These are phyloP conservation scores for Candida montana DNA, from an alignment of 805 yeast genomes.

Conservation along the genomic window DNA sequence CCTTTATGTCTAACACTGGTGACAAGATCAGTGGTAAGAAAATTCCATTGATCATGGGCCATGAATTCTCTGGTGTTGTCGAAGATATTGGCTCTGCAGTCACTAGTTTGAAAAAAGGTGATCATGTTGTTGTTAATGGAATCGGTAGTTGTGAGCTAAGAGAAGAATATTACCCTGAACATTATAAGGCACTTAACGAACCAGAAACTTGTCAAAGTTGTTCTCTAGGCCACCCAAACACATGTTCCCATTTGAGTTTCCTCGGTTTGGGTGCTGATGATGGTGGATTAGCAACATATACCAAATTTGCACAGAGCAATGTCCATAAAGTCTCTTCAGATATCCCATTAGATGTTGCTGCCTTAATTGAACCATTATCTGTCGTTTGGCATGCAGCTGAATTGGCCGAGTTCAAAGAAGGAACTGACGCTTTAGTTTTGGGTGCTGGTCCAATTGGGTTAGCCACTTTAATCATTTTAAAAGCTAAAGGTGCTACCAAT, in stretches of 20 bases:
- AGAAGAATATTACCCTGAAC: constrained; percentile 23
- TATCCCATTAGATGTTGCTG: constrained; percentile 48
- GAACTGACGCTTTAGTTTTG: constrained; percentile 43
- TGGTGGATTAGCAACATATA: constrained; percentile 43
- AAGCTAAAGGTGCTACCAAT: constrained; percentile 42
- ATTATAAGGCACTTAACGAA: constrained; percentile 9
- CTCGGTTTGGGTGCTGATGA: constrained; percentile 45
- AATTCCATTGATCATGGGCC: constrained; percentile 56
- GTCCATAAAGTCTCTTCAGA: constrained; percentile 34
- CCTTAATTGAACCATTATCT: constrained; percentile 51
- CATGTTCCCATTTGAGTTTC: constrained; percentile 39
- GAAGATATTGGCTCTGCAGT: constrained; percentile 48
- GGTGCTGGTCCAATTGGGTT: constrained; percentile 65
- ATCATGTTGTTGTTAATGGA: constrained; percentile 50
- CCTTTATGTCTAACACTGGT: constrained; percentile 47
- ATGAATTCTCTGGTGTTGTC: constrained; percentile 57
- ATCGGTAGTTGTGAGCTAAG: constrained; percentile 40
- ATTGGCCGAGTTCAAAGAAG: constrained; percentile 38
- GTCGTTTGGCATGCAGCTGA: constrained; percentile 57
- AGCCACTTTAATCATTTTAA: constrained; percentile 48
- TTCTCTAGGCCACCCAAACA: constrained; percentile 38
- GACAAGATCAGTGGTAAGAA: constrained; percentile 29
- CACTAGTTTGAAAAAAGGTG: constrained; percentile 45
- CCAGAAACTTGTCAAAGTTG: constrained; percentile 39
- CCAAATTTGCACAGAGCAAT: constrained; percentile 35